Evolutionary conservation across 139 green algal species (phyloP), one percentile per base, ranked within the genome.

Genomic region (Dunaliella primolecta): DNA sequence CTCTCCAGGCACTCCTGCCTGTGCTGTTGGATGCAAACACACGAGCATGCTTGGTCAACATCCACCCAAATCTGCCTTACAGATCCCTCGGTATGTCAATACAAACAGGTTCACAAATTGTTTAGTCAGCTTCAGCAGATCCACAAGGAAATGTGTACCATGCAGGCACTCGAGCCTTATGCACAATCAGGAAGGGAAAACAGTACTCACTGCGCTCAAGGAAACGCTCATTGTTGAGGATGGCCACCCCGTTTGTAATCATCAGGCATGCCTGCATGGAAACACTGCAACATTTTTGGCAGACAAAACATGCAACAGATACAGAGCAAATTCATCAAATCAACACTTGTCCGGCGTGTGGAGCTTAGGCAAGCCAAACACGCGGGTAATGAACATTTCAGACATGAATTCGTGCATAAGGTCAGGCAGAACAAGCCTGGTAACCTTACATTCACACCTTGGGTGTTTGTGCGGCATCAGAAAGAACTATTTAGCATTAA

Each of bases 141-240:
- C n/a, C n/a, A n/a, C n/a, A n/a, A n/a, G n/a, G n/a, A n/a, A n/a
- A n/a, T n/a, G n/a, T n/a, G n/a, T n/a, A n/a, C n/a, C n/a, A n/a
- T n/a, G n/a, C n/a, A n/a, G n/a, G n/a, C n/a, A n/a, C n/a, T n/a
- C n/a, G n/a, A n/a, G n/a, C n/a, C n/a, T n/a, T n/a, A n/a, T n/a
- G 46, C 46, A 64, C 46, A 64, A 15, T 15, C 46, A 64, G 46
- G 7, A 64, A 64, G n/a, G n/a, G n/a, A n/a, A n/a, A n/a, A n/a
- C n/a, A n/a, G 31, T 1, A 75, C 94, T 90, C 75, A 96, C 91
- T 92, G 80, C 93, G 92, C 32, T 97, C 94, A 25, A 98, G 83
- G 80, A 98, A 98, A 0, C 96, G 88, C 1, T 98, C 93, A 71
- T 98, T 98, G 87, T 98, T 98, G 0, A 98, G 86, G 0, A 98